These are phyloP conservation scores for Venturia asperata DNA, from an alignment of 2,329 filamentous ascomycete species.

Conservation along the genomic window DNA sequence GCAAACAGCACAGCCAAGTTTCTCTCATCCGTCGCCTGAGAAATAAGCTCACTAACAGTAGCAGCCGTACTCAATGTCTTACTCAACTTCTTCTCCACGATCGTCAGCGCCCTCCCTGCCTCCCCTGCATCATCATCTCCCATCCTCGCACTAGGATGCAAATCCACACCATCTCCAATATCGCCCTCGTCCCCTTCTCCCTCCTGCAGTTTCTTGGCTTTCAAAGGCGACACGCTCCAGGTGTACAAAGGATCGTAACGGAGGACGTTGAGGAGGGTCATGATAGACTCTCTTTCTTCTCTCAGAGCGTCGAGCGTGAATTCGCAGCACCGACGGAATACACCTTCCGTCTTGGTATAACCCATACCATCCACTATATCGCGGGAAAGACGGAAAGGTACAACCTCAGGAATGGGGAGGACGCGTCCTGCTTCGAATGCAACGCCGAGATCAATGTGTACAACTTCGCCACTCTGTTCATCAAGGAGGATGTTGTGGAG, in stretches of 20 bases:
- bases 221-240: constrained; percentile 76
- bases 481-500: constrained; percentile 96
- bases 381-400: constrained; percentile 88
- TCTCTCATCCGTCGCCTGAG: constrained; percentile 85
- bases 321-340: constrained; percentile 96
- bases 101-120: constrained; percentile 82
- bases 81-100: constrained; percentile 91
- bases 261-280: constrained; percentile 95
- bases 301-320: constrained; percentile 91
- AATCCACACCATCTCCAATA: constrained; percentile 28
- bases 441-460: constrained; percentile 95
- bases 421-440: constrained; percentile 95
- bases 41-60: constrained; percentile 94
- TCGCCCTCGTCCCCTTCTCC: constrained; percentile 42
- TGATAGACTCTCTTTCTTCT: constrained; percentile 94
- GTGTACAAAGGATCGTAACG: constrained; percentile 97
- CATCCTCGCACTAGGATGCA: constrained; percentile 33
- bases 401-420: constrained; percentile 89
- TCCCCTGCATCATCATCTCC: constrained; percentile 59
- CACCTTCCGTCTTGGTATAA: constrained; percentile 86
- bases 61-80: constrained; percentile 91
- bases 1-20: constrained; percentile 83
- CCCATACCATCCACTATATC: constrained; percentile 98
- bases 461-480: constrained; percentile 79
- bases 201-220: constrained; percentile 61